Evolutionary conservation across 768 basidiomycete genomes (phyloP).

Genomic region (Suillus discolor): DNA sequence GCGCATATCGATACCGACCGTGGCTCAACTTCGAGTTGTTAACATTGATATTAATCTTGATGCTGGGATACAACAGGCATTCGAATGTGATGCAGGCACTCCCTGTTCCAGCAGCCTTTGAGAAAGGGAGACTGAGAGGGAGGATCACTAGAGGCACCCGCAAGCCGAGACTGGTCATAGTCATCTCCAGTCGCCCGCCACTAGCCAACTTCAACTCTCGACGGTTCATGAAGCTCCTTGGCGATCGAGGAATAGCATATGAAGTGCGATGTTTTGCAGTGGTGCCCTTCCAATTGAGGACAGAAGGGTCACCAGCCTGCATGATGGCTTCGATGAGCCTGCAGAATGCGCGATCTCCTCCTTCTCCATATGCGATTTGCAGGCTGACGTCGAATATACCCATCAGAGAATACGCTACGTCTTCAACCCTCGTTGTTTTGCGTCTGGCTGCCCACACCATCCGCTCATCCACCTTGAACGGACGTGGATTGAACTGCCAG

Average conservation of each 20-base stretch:
- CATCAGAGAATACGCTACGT: constrained; percentile 20
- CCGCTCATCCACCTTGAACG: constrained; percentile 3
- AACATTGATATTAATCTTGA: neutral
- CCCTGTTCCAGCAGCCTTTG: neutral
- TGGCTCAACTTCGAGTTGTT: neutral
- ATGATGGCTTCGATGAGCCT: constrained; percentile 15
- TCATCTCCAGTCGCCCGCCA: neutral
- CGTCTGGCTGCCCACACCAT: constrained; percentile 20
- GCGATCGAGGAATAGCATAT: neutral
- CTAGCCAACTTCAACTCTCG: neutral
- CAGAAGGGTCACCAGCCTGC: constrained; percentile 5
- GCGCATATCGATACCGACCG: neutral
- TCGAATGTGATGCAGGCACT: neutral
- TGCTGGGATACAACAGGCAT: neutral
- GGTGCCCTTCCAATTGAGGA: constrained; percentile 10
- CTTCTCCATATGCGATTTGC: constrained; percentile 21
- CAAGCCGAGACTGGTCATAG: neutral
- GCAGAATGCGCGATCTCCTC: constrained; percentile 13
- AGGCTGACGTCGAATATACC: constrained; percentile 18
- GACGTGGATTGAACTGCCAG: neutral
- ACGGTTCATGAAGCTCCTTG: neutral
- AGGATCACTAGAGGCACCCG: neutral
- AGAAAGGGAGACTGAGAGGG: neutral
- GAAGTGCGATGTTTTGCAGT: neutral
- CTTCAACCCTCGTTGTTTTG: constrained; percentile 19